Conservation (phyloP, 495 filamentous ascomycete genomes). For the Trichocladium uniseriatum region DNA sequence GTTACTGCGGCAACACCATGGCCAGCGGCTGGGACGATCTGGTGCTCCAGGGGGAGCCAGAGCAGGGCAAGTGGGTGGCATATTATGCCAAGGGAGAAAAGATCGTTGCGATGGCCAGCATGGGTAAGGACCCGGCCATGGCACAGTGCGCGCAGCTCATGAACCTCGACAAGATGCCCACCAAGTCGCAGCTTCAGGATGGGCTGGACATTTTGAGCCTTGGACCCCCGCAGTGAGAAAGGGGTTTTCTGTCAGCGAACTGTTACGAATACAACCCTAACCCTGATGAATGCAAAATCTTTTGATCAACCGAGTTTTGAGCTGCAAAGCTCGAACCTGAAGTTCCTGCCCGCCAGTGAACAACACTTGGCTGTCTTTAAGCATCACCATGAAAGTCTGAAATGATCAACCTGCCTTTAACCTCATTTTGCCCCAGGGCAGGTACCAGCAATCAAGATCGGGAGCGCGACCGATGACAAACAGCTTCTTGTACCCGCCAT, state of each 20-base stretch:
- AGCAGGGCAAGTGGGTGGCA: conserved; percentile 75
- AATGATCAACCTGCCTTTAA: too few species aligned
- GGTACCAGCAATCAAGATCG: too few species aligned
- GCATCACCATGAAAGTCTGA: too few species aligned
- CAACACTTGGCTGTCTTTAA: too few species aligned
- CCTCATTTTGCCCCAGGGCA: too few species aligned
- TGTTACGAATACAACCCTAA: not conserved
- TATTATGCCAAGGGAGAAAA: conserved; percentile 82
- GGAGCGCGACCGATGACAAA: too few species aligned
- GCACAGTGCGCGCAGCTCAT: conserved; percentile 76
- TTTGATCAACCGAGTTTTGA: not conserved
- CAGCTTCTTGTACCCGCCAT: too few species aligned
- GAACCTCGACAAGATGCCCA: conserved; percentile 70
- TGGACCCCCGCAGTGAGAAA: conserved; percentile 28
- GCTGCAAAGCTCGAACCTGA: too few species aligned
- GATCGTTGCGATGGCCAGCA: conserved; percentile 85
- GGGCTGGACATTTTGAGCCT: conserved; percentile 64
- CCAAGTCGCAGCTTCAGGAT: conserved; percentile 61
- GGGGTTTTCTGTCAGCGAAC: not conserved
- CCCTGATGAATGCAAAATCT: not conserved
- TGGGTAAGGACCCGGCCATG: conserved; percentile 87
- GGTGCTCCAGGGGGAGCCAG: conserved; percentile 63
- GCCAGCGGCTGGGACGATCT: conserved; percentile 74
- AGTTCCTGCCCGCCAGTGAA: too few species aligned
- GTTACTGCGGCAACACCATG: conserved; percentile 81